Evolutionary conservation across 2,329 filamentous ascomycete genomes (phyloP).

Genomic region (Waltergamsia citrina): DNA sequence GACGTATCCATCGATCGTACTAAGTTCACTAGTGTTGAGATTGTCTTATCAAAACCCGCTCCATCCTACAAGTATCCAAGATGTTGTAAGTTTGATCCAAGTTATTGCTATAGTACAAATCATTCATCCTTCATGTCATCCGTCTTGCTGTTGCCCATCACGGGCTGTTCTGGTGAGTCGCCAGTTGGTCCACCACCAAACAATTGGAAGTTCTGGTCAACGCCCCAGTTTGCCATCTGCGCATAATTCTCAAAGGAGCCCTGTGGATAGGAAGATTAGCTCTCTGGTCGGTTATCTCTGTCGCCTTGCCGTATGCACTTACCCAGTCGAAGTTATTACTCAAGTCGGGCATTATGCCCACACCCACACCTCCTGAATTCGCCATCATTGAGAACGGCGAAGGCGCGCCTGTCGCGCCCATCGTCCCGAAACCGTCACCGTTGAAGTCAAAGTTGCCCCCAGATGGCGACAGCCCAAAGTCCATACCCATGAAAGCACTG

Average conservation of each 20-base stretch:
- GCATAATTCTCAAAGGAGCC: conserved; percentile 48
- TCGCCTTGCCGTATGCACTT: conserved; percentile 15
- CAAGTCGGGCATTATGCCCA: conserved; percentile 24
- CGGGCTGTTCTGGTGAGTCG: conserved; percentile 16
- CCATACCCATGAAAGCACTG: conserved; percentile 30
- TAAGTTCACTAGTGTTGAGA: no score
- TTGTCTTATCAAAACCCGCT: no score
- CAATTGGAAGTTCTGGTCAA: conserved; percentile 42
- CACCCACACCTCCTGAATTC: conserved; percentile 16
- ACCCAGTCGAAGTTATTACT: conserved; percentile 50
- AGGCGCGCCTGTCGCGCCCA: conserved; percentile 10
- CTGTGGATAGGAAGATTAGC: conserved; percentile 18
- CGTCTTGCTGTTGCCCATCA: no score
- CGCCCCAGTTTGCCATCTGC: conserved; percentile 41
- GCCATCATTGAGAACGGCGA: conserved; percentile 47
- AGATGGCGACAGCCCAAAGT: conserved; percentile 25
- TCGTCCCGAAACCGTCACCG: conserved; percentile 18
- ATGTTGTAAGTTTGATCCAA: no score
- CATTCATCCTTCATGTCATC: no score
- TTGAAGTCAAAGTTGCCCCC: conserved; percentile 7
- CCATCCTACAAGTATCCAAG: no score
- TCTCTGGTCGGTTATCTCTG: not conserved
- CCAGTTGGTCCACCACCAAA: conserved; percentile 26
- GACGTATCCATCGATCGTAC: no score
- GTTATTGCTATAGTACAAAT: no score